Percentiles rank a stretch among this genome's conserved stretches.
Evolutionary conservation across 2,329 filamentous ascomycete genomes (phyloP).

Genomic region (Colletotrichum incanum): DNA sequence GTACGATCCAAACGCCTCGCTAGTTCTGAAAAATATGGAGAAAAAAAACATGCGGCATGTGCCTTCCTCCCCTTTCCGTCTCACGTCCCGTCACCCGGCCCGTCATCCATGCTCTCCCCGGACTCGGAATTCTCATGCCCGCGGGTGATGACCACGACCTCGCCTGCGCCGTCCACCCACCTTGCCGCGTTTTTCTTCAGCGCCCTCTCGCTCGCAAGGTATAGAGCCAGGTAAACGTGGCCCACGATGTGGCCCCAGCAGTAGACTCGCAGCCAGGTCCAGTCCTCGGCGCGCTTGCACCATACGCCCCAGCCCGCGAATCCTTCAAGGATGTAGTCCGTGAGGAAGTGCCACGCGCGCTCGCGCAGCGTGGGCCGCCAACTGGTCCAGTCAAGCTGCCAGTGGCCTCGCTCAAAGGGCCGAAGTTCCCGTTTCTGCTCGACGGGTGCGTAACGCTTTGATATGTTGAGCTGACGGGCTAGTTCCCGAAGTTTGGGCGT

Average conservation of each 20-base stretch:
- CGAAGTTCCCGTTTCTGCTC: constrained; percentile 60
- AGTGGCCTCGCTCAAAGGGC: constrained; percentile 82
- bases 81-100: background rate
- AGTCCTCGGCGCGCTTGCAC: constrained; percentile 63
- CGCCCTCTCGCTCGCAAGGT: constrained; percentile 77
- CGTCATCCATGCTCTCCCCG: constrained; percentile 36
- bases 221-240: constrained; percentile 83
- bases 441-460: constrained; percentile 68
- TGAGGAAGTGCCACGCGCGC: constrained; percentile 75
- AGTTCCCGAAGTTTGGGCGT: constrained; percentile 70
- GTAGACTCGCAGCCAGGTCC: constrained; percentile 74
- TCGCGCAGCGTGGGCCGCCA: constrained; percentile 68
- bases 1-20: constrained; percentile 16
- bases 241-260: constrained; percentile 83
- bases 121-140: constrained; percentile 40
- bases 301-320: constrained; percentile 78
- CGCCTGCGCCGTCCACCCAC: constrained; percentile 78
- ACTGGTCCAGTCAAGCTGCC: constrained; percentile 73
- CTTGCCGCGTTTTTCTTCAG: constrained; percentile 70
- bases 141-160: constrained; percentile 60
- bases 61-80: background rate
- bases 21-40: background rate
- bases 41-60: background rate
- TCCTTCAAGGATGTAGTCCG: constrained; percentile 71
- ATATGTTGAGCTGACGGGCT: constrained; percentile 65